These are phyloP conservation scores for Ustilago hordei DNA, from an alignment of 1,284 basidiomycete genomes.

Conservation along the genomic window DNA sequence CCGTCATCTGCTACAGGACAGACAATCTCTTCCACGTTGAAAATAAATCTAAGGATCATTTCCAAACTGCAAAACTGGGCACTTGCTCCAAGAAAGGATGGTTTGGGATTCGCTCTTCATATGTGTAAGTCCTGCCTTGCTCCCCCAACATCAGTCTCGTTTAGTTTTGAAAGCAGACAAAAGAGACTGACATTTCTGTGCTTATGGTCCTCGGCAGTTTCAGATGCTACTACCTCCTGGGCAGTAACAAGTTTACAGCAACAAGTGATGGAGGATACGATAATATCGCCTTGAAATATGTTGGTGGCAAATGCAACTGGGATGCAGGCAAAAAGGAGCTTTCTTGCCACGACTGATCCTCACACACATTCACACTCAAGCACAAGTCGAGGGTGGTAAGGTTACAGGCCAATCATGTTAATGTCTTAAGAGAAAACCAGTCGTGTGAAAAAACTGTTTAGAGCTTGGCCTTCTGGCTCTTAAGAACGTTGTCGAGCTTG, in stretches of 20 bases:
- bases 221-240: neutral
- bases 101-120: neutral
- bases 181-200: neutral
- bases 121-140: neutral
- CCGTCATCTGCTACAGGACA: neutral
- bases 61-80: neutral
- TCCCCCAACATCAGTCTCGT: too few species aligned
- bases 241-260: neutral
- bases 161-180: too few species aligned
- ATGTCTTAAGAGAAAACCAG: neutral
- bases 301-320: neutral
- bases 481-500: slow-evolving; percentile 66
- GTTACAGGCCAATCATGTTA: slow-evolving; percentile 1
- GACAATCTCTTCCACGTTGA: neutral
- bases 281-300: neutral
- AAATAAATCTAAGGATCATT: neutral
- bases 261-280: neutral
- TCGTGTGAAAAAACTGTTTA: slow-evolving; percentile 23
- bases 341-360: neutral
- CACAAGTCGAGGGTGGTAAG: neutral
- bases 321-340: neutral
- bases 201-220: neutral
- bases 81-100: neutral
- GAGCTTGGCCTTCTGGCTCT: slow-evolving; percentile 66
- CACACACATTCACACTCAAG: neutral